Conservation (phyloP, 805 yeast genomes). For the Lipomyces mesembrius region DNA sequence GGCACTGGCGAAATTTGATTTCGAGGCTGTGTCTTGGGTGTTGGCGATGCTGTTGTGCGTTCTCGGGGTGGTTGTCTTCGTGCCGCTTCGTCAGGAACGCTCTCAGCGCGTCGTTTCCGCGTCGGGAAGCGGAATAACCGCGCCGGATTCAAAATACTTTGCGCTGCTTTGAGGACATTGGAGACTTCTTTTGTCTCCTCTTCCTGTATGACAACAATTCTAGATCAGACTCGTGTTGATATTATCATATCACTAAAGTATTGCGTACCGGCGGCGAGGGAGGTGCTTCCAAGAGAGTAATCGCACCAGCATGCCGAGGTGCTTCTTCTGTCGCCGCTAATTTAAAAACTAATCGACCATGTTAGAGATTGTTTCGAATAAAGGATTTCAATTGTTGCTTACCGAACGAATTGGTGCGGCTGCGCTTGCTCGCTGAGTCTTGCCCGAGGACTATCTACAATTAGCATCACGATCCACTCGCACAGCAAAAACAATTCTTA, state of each 20-base stretch:
- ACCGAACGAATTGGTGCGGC: slow-evolving; percentile 33
- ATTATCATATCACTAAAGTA: not conserved
- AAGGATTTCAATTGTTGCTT: not conserved
- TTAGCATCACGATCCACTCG: slow-evolving; percentile 8
- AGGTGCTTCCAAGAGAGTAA: slow-evolving; percentile 31
- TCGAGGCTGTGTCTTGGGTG: slow-evolving; percentile 12
- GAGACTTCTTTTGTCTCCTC: not conserved
- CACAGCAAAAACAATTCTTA: slow-evolving; percentile 13
- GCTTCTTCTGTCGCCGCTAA: slow-evolving; percentile 33
- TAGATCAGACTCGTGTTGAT: not conserved
- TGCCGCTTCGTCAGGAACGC: not conserved
- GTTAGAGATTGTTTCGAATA: not conserved
- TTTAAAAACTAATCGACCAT: slow-evolving; percentile 18
- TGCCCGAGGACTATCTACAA: slow-evolving; percentile 25
- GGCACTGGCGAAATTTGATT: not conserved
- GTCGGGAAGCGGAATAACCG: slow-evolving; percentile 29
- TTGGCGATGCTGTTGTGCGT: not conserved
- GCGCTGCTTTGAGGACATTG: slow-evolving; percentile 16
- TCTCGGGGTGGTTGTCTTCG: not conserved
- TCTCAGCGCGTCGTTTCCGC: slow-evolving; percentile 25
- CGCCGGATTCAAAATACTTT: slow-evolving; percentile 25
- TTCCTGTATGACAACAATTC: not conserved
- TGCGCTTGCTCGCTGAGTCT: slow-evolving; percentile 27
- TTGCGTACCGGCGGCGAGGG: slow-evolving; percentile 4
- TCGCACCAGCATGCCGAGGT: slow-evolving; percentile 25